Evolutionary conservation across 106 monocot genomes (phyloP), one percentile per base, ranked within the genome.

Genomic region (Phalaenopsis aphrodite): DNA sequence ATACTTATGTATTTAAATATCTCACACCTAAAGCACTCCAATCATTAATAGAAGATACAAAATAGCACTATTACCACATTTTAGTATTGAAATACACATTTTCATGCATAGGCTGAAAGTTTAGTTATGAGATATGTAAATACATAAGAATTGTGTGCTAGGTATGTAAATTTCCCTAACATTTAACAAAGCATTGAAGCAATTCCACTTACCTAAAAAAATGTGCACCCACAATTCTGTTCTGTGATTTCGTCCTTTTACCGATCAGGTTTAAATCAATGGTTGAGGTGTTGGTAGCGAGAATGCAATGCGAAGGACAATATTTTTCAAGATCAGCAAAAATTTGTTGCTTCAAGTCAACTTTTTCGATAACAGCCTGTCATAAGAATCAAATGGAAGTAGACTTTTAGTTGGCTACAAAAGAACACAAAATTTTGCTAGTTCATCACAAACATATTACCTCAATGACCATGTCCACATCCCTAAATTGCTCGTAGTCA

Each of bases 201-300:
- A 65, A 65, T 65, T 23, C 64, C 7, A 1, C 64, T 65, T 65
- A 94, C 98, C 98, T 92, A 84, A 98, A 94, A 84, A 94, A 98
- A 87, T 94, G 94, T 58, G 94, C 92, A 68, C 98, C 98, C 57
- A 98, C 83, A 79, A 98, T 92, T 42, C 98, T 88, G 78, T 94
- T 89, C 41, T 87, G 86, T 23, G 92, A 92, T 47, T 81, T 92
- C 42, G 94, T 98, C 57, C 79, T 91, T 55, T 91, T 84, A 41
- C 98, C 98, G 78, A 98, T 93, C 71, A 94, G 68, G 84, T 91
- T 94, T 61, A 98, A 85, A 77, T 98, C 98, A 81, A 94, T 98
- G 24, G 94, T 94, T 43, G 98, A 98, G 36, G 98, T 98, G 81
- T 98, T 98, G 68, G 84, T 92, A 30, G 94, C 94, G 73, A 98